Percentiles rank a stretch among this genome's conserved stretches.
These are phyloP conservation scores for Limnanthes douglasii DNA, from an alignment of 345 rosid species.

Conservation along the genomic window DNA sequence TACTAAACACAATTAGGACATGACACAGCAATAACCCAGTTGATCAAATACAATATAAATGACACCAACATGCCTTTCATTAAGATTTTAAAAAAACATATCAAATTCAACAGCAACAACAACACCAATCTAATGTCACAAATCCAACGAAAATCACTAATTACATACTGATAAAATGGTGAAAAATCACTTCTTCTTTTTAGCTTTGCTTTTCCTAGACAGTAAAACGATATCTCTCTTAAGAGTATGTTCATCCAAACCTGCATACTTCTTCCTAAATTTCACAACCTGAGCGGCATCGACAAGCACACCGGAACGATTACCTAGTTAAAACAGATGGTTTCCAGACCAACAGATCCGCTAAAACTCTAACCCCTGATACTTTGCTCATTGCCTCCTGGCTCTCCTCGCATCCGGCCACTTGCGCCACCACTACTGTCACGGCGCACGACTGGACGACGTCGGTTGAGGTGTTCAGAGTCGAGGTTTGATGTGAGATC, in stretches of 20 bases:
- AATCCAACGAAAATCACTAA: too few relatives aligned
- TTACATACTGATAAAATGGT: too few relatives aligned
- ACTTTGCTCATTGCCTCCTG: constrained; percentile 44
- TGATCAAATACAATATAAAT: too few relatives aligned
- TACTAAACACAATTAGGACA: too few relatives aligned
- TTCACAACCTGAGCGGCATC: constrained; percentile 88
- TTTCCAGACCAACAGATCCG: constrained; percentile 88
- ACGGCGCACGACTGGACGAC: constrained; percentile 83
- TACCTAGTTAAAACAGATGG: constrained; percentile 87
- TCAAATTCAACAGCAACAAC: too few relatives aligned
- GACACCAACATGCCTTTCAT: too few relatives aligned
- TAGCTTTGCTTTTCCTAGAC: constrained; percentile 22
- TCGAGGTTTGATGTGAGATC: constrained; percentile 41
- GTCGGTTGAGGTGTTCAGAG: constrained; percentile 32
- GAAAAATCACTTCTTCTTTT: constrained; percentile 67
- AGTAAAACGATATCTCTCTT: constrained; percentile 76
- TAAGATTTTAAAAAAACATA: too few relatives aligned
- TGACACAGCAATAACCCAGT: too few relatives aligned
- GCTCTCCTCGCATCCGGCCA: constrained; percentile 82
- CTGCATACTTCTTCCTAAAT: constrained; percentile 72
- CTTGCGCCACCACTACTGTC: constrained; percentile 78
- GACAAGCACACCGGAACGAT: constrained; percentile 38
- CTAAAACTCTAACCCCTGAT: constrained; percentile 39
- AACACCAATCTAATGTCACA: too few relatives aligned
- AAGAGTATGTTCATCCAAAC: constrained; percentile 49